A percentile compares a stretch with the other conserved stretches of the same genome.
Conservation (phyloP, 1,284 basidiomycete species). For the Ceratobasidium sp. region DNA sequence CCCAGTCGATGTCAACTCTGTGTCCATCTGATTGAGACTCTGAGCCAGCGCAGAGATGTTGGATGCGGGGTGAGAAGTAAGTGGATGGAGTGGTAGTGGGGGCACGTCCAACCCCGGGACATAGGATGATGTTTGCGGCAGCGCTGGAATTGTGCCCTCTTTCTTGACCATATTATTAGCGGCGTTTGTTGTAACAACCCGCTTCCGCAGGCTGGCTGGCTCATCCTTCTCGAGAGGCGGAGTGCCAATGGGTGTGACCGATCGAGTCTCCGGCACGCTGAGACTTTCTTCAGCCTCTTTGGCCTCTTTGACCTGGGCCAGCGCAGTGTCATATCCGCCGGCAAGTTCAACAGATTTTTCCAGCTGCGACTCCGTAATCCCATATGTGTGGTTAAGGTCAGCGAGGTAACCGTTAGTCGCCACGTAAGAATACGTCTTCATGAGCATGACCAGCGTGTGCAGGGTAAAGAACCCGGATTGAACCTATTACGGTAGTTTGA, state of each 20-base stretch:
- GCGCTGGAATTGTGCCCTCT: slow-evolving; percentile 12
- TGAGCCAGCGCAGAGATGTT: slow-evolving; percentile 78
- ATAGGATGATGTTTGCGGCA: slow-evolving; percentile 37
- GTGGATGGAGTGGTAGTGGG: slow-evolving; percentile 62
- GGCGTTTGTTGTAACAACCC: slow-evolving; percentile 47
- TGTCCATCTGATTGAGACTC: slow-evolving; percentile 82
- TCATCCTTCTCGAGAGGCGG: slow-evolving; percentile 19
- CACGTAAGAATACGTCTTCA: slow-evolving; percentile 98
- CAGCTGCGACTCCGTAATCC: slow-evolving; percentile 54
- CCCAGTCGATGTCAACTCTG: slow-evolving; percentile 81
- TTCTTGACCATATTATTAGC: slow-evolving; percentile 24
- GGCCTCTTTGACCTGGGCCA: slow-evolving; percentile 53
- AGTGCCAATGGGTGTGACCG: slow-evolving; percentile 35
- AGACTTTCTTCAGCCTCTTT: neutral
- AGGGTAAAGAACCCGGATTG: slow-evolving; percentile 96
- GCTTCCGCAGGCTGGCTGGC: slow-evolving; percentile 7
- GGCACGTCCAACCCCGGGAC: slow-evolving; percentile 34
- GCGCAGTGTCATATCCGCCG: slow-evolving; percentile 54
- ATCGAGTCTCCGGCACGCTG: slow-evolving; percentile 14
- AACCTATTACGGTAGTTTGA: slow-evolving; percentile 88
- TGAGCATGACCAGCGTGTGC: slow-evolving; percentile 91
- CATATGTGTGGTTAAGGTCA: slow-evolving; percentile 57
- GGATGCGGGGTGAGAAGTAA: slow-evolving; percentile 80
- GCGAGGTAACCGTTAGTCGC: slow-evolving; percentile 89
- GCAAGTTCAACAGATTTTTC: slow-evolving; percentile 53